Percentiles rank a stretch among this genome's conserved stretches.
phyloP scores from a whole-genome alignment of 169 alveolate species.

The Plasmodium vinckei region DNA sequence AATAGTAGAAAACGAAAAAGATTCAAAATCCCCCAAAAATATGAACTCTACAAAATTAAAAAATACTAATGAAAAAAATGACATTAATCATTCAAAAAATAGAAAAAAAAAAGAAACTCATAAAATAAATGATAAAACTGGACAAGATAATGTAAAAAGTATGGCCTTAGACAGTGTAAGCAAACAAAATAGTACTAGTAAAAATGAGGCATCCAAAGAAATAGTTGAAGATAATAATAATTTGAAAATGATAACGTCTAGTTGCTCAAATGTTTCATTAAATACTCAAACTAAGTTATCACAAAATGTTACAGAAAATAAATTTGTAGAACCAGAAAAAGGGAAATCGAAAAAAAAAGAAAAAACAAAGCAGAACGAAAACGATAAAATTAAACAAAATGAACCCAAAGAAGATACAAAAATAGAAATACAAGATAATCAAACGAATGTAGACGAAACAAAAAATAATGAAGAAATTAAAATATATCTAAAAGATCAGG shows the following conservation, averaged over 20 bases:
- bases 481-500: background rate
- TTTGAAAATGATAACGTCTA: background rate
- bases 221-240: background rate
- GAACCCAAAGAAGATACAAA: background rate
- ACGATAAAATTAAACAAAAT: background rate
- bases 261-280: background rate
- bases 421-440: background rate
- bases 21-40: background rate
- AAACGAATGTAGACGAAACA: background rate
- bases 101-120: background rate
- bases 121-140: background rate
- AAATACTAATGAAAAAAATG: background rate
- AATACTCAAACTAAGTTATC: background rate
- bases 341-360: background rate
- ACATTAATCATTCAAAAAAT: background rate
- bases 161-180: background rate
- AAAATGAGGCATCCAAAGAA: background rate
- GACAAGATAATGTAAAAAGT: too few species aligned
- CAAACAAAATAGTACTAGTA: background rate
- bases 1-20: background rate
- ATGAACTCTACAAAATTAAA: background rate
- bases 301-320: background rate
- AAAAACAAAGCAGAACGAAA: background rate
- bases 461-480: background rate
- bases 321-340: background rate